Evolutionary conservation across 116 monocot species (phyloP), one percentile per base, ranked within the genome.

Genomic region (Trichopus zeylanicus): DNA sequence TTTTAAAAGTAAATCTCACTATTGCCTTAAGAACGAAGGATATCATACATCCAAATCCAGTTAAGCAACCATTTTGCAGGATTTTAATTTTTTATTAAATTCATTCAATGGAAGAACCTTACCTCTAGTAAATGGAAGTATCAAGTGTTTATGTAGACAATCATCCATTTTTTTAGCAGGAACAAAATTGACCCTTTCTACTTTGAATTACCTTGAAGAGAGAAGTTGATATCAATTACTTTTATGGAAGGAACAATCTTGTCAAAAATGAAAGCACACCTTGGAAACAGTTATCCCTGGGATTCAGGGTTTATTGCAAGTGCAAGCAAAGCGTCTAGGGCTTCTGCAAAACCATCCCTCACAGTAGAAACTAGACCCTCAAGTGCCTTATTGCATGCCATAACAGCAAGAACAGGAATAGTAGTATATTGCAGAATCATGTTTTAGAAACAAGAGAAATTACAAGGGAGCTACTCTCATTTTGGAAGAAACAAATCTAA

Each of bases 261-360:
- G 1, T 37, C 26, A 47, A 47, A 37, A 10, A 46, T 46, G 29
- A 46, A 1, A 26, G 7, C 2, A 18, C n/a, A 20, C 11, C 19
- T 48, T 13, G 26, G n/a, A 22, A 52, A 11, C 22, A 38, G 19
- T 57, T 21, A 68, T 67, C 86, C 95, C 81, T 95, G 80, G 38
- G 69, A 55, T 19, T 77, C 79, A 25, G 77, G 76, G 74, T 88
- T 85, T 71, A 88, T 80, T 75, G 82, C 84, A 75, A 98, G 98
- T 77, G 91, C 91, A 69, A 98, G 75, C 55, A 98, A 69, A 16
- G 91, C 82, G 55, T 91, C 98, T 59, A 98, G 63, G 42, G 98
- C 87, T 71, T 98, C 91, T 56, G 91, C 74, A 78, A 91, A 88
- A 56, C 88, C 91, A 82, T 98, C 91, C 72, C 91, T 98, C 59